Evolutionary conservation across 441 rosid genomes (phyloP), one percentile per base, ranked within the genome.

Genomic region (Pelargonium australe): DNA sequence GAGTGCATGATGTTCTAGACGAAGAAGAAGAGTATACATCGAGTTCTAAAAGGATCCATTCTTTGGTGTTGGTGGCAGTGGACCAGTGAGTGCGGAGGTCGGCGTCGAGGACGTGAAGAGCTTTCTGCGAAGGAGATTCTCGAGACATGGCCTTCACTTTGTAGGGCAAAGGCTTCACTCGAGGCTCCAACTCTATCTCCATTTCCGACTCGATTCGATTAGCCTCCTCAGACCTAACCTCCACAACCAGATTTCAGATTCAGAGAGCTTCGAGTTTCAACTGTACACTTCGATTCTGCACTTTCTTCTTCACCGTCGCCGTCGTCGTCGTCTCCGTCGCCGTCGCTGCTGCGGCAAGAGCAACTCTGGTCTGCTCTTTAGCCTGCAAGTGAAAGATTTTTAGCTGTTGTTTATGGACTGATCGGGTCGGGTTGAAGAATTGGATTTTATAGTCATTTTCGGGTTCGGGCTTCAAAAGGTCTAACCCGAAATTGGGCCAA

Each of bases 41-140:
- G 73, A 90, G 94, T 74, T 90, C 96, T 10, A 90, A 88, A 72
- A 90, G 76, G 76, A 90, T 88, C 96, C 96, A 90, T 73, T 90
- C 96, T 74, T 90, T 88, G 70, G 90, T 88, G 81, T 90, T 90
- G 75, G 96, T 88, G 41, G 80, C 89, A 43, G 96, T 80, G 75
- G 95, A 90, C 96, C 96, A 90, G 83, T 90, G 95, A 16, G 87
- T 75, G 70, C 96, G 94, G 66, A 88, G 96, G 87, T 90, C 95
- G 7, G 86, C 73, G 57, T 90, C 96, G 68, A 90, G 92, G 13
- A 90, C 84, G 57, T 83, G 85, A 81, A 83, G 70, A 5, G 96
- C 95, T 63, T 88, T 90, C 76, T 86, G 90, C 28, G 95, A 84
- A 4, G 88, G 88, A 12, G 96, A 88, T 70, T 90, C 96, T 55